Percentiles rank a stretch among this genome's conserved stretches.
phyloP scores from a whole-genome alignment of 306 rosid species.

The Cicer yamashitae region DNA sequence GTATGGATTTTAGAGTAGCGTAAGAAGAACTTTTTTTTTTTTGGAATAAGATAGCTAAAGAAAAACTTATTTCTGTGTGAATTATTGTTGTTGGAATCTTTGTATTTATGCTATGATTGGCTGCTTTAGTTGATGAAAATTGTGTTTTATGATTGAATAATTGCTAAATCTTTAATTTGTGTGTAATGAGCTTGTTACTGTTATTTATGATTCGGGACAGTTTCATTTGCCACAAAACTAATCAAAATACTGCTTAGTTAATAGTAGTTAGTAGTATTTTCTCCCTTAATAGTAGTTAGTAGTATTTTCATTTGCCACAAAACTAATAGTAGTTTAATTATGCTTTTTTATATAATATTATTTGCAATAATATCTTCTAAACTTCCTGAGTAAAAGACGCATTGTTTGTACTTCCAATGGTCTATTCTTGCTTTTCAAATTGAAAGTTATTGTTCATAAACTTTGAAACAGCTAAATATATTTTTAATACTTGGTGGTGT shows the following conservation, averaged over 20 bases:
- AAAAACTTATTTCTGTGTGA: constrained; percentile 7
- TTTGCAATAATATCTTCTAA: neutral
- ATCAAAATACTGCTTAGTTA: neutral
- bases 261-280: neutral
- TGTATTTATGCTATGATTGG: constrained; percentile 25
- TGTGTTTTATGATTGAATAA: constrained; percentile 1
- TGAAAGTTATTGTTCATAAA: constrained; percentile 4
- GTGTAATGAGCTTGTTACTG: constrained; percentile 9
- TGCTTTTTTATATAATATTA: neutral
- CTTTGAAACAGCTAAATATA: neutral
- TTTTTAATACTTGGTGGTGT: neutral
- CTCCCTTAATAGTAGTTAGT: neutral
- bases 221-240: constrained; percentile 8
- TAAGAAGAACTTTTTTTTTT: neutral
- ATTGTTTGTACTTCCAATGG: neutral
- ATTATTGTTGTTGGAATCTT: neutral
- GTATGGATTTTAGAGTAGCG: constrained; percentile 9
- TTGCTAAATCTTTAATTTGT: neutral
- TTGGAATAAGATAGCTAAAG: too few species aligned
- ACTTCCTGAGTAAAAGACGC: neutral
- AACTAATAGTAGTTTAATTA: too few species aligned
- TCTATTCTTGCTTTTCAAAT: constrained; percentile 5
- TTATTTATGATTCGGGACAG: constrained; percentile 11
- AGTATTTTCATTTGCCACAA: too few species aligned
- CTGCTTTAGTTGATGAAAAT: constrained; percentile 10